A percentile compares a stretch with the other conserved stretches of the same genome.
phyloP scores from a whole-genome alignment of 331 rosid genomes.

The Cucumis variabilis region DNA sequence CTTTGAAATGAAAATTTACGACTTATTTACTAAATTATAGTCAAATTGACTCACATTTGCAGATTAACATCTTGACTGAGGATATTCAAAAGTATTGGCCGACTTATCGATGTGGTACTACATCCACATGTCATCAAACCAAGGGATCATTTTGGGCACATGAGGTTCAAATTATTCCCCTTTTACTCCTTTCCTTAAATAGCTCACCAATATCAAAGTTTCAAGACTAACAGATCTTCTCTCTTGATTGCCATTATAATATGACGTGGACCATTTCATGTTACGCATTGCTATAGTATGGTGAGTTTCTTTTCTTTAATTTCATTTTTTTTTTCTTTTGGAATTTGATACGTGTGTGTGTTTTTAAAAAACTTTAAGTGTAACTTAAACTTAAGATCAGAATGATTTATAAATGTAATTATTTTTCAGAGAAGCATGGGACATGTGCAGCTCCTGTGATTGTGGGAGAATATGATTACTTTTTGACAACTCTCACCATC shows the following conservation, averaged over 20 bases:
- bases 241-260: not conserved
- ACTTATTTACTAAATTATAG: too few species aligned
- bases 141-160: slow-evolving; percentile 29
- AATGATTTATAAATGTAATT: too few species aligned
- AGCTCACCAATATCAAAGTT: not conserved
- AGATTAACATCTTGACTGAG: not conserved
- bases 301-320: not conserved
- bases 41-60: too few species aligned
- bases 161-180: slow-evolving; percentile 15
- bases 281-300: not conserved
- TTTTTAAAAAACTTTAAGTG: too few species aligned
- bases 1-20: too few species aligned
- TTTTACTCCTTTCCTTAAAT: not conserved
- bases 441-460: slow-evolving; percentile 15
- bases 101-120: slow-evolving; percentile 3
- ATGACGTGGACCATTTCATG: not conserved
- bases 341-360: too few species aligned
- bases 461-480: slow-evolving; percentile 28
- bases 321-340: not conserved
- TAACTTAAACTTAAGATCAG: too few species aligned
- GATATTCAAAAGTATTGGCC: slow-evolving; percentile 28
- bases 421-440: slow-evolving; percentile 7
- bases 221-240: not conserved
- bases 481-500: slow-evolving; percentile 19
- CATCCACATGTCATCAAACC: not conserved